Evolutionary conservation across 352 stramenopile species (phyloP).

Genomic region (Globisporangium alternatum): DNA sequence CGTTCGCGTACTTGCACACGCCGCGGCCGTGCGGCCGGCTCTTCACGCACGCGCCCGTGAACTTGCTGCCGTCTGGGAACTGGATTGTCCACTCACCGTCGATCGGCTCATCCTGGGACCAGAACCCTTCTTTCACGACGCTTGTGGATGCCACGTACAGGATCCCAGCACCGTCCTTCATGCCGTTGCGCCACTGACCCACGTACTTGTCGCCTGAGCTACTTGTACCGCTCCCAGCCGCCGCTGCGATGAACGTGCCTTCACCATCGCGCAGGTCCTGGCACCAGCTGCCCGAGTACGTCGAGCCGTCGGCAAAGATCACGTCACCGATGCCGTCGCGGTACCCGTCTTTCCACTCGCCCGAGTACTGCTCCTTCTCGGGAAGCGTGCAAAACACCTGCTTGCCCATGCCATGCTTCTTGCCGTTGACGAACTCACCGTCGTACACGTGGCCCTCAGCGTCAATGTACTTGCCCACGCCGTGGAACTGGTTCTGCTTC

Average conservation of each 20-base stretch:
- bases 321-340: slow-evolving; percentile 60
- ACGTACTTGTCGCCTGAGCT: slow-evolving; percentile 61
- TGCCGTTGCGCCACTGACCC: slow-evolving; percentile 59
- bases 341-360: slow-evolving; percentile 54
- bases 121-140: slow-evolving; percentile 67
- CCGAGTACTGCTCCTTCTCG: slow-evolving; percentile 51
- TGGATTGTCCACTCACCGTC: slow-evolving; percentile 75
- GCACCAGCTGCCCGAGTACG: slow-evolving; percentile 59
- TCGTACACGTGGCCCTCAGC: slow-evolving; percentile 80
- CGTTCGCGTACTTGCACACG: slow-evolving; percentile 80
- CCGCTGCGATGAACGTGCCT: slow-evolving; percentile 38
- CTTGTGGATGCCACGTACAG: slow-evolving; percentile 41
- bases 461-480: slow-evolving; percentile 75
- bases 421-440: slow-evolving; percentile 69
- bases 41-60: slow-evolving; percentile 61
- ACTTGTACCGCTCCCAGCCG: neutral
- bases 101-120: slow-evolving; percentile 48
- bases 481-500: slow-evolving; percentile 73
- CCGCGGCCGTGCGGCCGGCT: slow-evolving; percentile 64
- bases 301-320: slow-evolving; percentile 47
- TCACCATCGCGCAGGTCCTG: slow-evolving; percentile 56
- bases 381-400: slow-evolving; percentile 19
- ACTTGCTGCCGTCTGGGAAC: slow-evolving; percentile 76
- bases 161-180: slow-evolving; percentile 49
- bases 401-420: slow-evolving; percentile 77